phyloP scores from a whole-genome alignment of 1,139 yeast genomes.

The Sugiyamaella castrensis region DNA sequence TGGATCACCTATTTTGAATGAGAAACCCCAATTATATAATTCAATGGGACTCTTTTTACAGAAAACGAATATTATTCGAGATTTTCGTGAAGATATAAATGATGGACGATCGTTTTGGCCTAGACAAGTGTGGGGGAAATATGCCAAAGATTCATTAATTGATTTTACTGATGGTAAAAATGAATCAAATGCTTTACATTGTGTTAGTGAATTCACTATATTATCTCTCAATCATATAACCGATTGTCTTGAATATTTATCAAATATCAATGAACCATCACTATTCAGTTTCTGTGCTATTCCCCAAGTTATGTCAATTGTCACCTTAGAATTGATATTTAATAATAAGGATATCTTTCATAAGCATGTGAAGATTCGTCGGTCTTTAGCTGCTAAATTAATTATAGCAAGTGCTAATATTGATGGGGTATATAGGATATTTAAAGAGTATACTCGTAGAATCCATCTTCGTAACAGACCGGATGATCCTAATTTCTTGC shows the following conservation, averaged over 20 bases:
- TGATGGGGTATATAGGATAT: conserved; percentile 71
- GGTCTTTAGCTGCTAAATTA: conserved; percentile 81
- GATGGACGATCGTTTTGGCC: conserved; percentile 99
- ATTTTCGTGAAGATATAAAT: conserved; percentile 84
- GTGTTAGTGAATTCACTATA: conserved; percentile 78
- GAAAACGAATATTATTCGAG: conserved; percentile 93
- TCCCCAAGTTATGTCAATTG: conserved; percentile 98
- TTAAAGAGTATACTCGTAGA: conserved; percentile 65
- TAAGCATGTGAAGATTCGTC: conserved; percentile 78
- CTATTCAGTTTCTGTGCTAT: conserved; percentile 91
- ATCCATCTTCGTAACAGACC: conserved; percentile 80
- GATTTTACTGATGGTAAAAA: conserved; percentile 57
- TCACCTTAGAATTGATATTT: conserved; percentile 82
- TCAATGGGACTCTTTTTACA: conserved; percentile 96
- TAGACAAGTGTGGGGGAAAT: conserved; percentile 82
- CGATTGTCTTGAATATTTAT: conserved; percentile 73
- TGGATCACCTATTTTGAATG: conserved; percentile 48
- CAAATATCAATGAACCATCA: conserved; percentile 76
- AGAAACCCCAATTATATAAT: conserved; percentile 59
- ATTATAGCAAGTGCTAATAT: conserved; percentile 72
- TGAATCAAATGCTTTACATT: conserved; percentile 51
- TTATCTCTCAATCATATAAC: conserved; percentile 76
- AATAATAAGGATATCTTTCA: conserved; percentile 74
- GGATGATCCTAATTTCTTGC: conserved; percentile 81
- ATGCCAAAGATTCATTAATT: conserved; percentile 44